Conservation (phyloP, 768 basidiomycete genomes). For the Mycena venus region DNA sequence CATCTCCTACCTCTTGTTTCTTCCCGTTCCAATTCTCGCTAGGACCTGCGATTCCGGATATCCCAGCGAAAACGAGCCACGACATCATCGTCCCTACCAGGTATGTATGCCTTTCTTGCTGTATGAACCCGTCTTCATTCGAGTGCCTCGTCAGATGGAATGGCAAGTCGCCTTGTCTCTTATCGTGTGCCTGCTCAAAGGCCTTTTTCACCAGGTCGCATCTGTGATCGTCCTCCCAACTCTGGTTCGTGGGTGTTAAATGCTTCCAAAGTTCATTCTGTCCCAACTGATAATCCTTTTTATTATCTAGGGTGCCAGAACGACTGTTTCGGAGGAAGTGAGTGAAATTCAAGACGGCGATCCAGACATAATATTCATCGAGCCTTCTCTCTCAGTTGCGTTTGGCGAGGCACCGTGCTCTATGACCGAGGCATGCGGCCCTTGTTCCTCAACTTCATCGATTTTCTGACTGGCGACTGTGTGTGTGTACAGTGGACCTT, state of each 20-base stretch:
- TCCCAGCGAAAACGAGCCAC: background rate
- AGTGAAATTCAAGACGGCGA: background rate
- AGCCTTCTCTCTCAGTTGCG: conserved; percentile 5
- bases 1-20: background rate
- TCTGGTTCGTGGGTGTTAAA: conserved; percentile 5
- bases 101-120: background rate
- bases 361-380: background rate
- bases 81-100: conserved; percentile 7
- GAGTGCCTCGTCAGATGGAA: conserved; percentile 14
- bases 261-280: background rate
- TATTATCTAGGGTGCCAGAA: conserved; percentile 6
- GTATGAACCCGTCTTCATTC: too few species aligned
- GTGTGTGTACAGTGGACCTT: too few species aligned
- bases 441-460: too few species aligned
- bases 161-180: background rate
- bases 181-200: background rate
- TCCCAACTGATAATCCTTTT: background rate
- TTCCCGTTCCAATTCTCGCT: background rate
- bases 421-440: too few species aligned
- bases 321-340: conserved; percentile 26
- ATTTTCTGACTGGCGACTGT: too few species aligned
- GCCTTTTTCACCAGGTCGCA: conserved; percentile 13
- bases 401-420: conserved; percentile 17
- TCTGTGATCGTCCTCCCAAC: conserved; percentile 23
- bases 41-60: conserved; percentile 16